Evolutionary conservation across 306 rosid genomes (phyloP), one percentile per base, ranked within the genome.

Genomic region (Trifolium subterraneum): DNA sequence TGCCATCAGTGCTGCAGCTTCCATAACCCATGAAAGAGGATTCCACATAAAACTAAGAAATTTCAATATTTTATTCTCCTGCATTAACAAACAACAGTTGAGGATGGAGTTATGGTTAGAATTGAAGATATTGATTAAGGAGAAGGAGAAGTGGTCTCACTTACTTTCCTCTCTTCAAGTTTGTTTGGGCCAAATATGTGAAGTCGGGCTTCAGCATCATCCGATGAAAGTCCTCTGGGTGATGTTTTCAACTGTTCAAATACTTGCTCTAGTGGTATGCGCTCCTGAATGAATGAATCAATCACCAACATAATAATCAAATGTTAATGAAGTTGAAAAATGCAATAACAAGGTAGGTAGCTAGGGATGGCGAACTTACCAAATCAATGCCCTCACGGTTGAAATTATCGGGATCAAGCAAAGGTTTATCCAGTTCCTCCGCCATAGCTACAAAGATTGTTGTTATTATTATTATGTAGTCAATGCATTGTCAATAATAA

Each of bases 21-120:
- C 97, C 97, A 89, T 92, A 78, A 92, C 97, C 97, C 97, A 92
- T 77, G 97, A 92, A 76, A 92, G 78, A 64, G 97, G 97, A 72
- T 92, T 92, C 97, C 97, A 92, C 96, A 92, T 92, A 71, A 92
- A 92, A 64, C 96, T 55, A 50, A 92, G 86, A 75, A 92, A 92
- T 66, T 89, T 92, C 80, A 92, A 66, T 14, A 92, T 41, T 83
- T 92, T 92, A 83, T 88, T 89, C 83, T 92, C 97, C 97, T 92
- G 89, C 77, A 73, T 51, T 59, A 50, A 35, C n/a, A n/a, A n/a
- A n/a, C n/a, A n/a, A n/a, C 22, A 68, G 80, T 52, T 50, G 59
- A 23, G 61, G 63, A 33, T 0, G 12, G 39, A 4, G 15, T 66
- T 48, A n/a, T 16, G 50, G 68, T 66, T 63, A 68, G 61, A 20